phyloP scores from a whole-genome alignment of 345 rosid species.

The Brassica carinata region DNA sequence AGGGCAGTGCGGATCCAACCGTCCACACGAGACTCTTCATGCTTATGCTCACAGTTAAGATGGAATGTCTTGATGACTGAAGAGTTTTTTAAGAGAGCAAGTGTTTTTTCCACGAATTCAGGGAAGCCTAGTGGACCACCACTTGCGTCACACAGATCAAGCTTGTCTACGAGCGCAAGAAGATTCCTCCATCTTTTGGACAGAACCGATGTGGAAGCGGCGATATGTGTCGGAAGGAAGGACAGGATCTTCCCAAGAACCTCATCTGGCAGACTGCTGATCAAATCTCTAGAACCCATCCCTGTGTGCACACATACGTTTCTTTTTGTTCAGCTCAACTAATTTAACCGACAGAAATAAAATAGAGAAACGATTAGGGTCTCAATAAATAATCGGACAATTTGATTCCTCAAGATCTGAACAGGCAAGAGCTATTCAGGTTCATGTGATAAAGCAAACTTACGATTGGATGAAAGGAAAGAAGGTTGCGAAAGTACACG shows the following conservation, averaged over 20 bases:
- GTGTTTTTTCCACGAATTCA: background rate
- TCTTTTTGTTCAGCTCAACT: background rate
- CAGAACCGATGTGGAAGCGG: background rate
- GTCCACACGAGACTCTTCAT: background rate
- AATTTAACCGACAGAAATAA: background rate
- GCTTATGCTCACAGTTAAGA: background rate
- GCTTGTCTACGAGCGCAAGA: background rate
- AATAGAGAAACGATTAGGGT: background rate
- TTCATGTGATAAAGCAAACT: background rate
- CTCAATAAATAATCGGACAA: background rate
- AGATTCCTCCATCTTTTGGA: slow-evolving; percentile 1
- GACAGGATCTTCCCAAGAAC: background rate
- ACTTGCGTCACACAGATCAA: background rate
- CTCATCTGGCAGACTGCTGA: background rate
- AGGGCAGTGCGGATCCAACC: background rate
- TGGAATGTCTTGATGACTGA: background rate
- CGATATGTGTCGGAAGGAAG: background rate
- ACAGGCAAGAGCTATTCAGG: too few relatives aligned
- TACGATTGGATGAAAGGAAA: background rate
- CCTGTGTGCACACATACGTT: background rate
- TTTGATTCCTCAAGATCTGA: background rate
- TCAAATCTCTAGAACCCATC: background rate
- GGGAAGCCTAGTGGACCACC: background rate
- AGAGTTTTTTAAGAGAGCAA: background rate
- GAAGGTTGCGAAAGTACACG: background rate